phyloP scores from a whole-genome alignment of 129 eudicot species.

The Helianthus tuberosus region DNA sequence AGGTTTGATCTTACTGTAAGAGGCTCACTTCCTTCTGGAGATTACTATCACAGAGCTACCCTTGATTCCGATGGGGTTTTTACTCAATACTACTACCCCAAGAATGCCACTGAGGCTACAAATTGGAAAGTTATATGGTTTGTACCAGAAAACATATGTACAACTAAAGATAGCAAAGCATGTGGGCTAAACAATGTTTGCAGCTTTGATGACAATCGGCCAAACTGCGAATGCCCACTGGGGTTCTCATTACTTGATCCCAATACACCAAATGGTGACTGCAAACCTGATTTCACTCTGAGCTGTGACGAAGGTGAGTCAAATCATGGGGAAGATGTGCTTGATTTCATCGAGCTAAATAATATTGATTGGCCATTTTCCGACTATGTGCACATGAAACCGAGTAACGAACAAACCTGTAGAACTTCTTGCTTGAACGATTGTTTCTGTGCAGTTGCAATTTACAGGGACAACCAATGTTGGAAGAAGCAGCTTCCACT shows the following conservation, averaged over 20 bases:
- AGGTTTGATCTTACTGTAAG: slow-evolving; percentile 1
- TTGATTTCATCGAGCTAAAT: slow-evolving; percentile 17
- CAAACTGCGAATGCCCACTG: slow-evolving; percentile 41
- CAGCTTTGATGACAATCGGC: slow-evolving; percentile 25
- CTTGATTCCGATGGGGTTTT: slow-evolving; percentile 53
- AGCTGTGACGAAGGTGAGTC: slow-evolving; percentile 23
- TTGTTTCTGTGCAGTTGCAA: slow-evolving; percentile 48
- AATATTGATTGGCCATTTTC: slow-evolving; percentile 35
- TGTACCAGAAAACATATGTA: slow-evolving; percentile 46
- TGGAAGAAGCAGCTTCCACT: slow-evolving; percentile 48
- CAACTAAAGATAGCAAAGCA: slow-evolving; percentile 33
- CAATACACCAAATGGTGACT: slow-evolving; percentile 38
- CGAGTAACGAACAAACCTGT: slow-evolving; percentile 32
- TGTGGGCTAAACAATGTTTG: slow-evolving; percentile 59
- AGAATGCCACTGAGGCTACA: slow-evolving; percentile 3
- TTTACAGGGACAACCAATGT: slow-evolving; percentile 23
- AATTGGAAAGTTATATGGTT: slow-evolving; percentile 31
- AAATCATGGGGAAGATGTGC: background rate
- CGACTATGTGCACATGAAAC: slow-evolving; percentile 24
- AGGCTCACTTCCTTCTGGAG: slow-evolving; percentile 11
- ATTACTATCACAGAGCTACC: slow-evolving; percentile 48
- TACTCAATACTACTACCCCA: slow-evolving; percentile 42
- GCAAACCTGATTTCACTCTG: slow-evolving; percentile 36
- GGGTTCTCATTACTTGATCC: slow-evolving; percentile 40
- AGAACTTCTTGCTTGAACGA: slow-evolving; percentile 35